phyloP scores from a whole-genome alignment of 1,284 basidiomycete genomes.

The Kalmanozyma brasiliensis region DNA sequence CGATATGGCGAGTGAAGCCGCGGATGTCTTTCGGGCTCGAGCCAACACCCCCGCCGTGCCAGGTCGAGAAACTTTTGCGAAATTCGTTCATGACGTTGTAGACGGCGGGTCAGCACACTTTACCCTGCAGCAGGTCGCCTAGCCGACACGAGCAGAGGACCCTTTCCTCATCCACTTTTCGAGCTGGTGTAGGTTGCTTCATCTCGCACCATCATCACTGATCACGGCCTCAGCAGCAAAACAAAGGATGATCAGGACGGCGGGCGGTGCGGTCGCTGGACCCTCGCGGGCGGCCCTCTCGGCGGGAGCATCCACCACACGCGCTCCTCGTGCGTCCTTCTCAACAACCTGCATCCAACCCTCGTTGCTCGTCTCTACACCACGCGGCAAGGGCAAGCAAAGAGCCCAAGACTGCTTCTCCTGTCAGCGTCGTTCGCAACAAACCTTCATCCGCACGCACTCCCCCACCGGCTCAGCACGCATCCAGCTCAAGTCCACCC shows the following conservation, averaged over 20 bases:
- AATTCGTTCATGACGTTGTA: slow-evolving; percentile 1
- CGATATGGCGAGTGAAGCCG: slow-evolving; percentile 12
- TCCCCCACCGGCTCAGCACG: slow-evolving; percentile 36
- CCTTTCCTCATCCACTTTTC: neutral
- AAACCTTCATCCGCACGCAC: slow-evolving; percentile 41
- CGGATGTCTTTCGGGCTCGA: slow-evolving; percentile 22
- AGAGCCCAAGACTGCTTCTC: slow-evolving; percentile 10
- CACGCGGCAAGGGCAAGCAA: slow-evolving; percentile 28
- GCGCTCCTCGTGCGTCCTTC: too few relatives aligned
- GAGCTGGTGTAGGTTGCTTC: too few relatives aligned
- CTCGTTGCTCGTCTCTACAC: neutral
- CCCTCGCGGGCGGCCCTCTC: slow-evolving; percentile 24
- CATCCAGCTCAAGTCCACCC: slow-evolving; percentile 41
- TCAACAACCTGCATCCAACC: slow-evolving; percentile 1
- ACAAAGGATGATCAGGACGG: slow-evolving; percentile 39
- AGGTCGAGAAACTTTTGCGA: slow-evolving; percentile 24
- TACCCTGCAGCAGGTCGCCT: neutral
- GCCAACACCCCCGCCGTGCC: neutral
- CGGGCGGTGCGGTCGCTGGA: slow-evolving; percentile 34
- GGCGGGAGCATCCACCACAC: too few relatives aligned
- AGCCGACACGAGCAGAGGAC: neutral
- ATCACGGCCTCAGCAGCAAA: neutral
- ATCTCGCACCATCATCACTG: slow-evolving; percentile 2
- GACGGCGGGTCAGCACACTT: neutral
- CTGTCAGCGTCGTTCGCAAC: slow-evolving; percentile 25